phyloP scores from a whole-genome alignment of 1,284 basidiomycete genomes.

The Ceratobasidium sp. region DNA sequence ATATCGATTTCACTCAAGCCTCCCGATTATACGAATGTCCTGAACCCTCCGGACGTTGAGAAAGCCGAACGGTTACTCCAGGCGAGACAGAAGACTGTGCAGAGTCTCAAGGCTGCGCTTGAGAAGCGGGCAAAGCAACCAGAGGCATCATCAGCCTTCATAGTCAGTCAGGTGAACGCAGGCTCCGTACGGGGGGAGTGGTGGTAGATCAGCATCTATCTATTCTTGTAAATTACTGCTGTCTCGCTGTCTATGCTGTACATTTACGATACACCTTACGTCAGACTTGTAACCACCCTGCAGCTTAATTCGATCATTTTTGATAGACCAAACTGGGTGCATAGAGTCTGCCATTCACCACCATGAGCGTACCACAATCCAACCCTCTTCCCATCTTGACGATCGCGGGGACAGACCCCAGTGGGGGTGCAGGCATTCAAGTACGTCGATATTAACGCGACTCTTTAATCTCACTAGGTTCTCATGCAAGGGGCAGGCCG shows the following conservation, averaged over 20 bases:
- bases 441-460: slow-evolving; percentile 53
- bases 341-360: not conserved
- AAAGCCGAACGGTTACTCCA: slow-evolving; percentile 58
- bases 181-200: no score
- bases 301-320: no score
- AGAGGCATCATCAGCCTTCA: not conserved
- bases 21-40: slow-evolving; percentile 54
- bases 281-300: no score
- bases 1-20: slow-evolving; percentile 44
- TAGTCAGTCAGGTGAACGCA: not conserved
- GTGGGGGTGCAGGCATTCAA: slow-evolving; percentile 90
- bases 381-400: slow-evolving; percentile 57
- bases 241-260: not conserved
- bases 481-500: slow-evolving; percentile 59
- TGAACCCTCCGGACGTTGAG: slow-evolving; percentile 53
- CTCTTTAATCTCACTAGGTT: slow-evolving; percentile 2
- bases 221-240: not conserved
- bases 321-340: no score
- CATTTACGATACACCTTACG: no score
- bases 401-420: slow-evolving; percentile 84
- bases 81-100: slow-evolving; percentile 57
- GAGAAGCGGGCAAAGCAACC: not conserved
- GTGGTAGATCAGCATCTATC: no score
- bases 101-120: slow-evolving; percentile 43
- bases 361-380: not conserved